Evolutionary conservation across 768 basidiomycete genomes (phyloP).

Genomic region (Lepiota subincarnata): DNA sequence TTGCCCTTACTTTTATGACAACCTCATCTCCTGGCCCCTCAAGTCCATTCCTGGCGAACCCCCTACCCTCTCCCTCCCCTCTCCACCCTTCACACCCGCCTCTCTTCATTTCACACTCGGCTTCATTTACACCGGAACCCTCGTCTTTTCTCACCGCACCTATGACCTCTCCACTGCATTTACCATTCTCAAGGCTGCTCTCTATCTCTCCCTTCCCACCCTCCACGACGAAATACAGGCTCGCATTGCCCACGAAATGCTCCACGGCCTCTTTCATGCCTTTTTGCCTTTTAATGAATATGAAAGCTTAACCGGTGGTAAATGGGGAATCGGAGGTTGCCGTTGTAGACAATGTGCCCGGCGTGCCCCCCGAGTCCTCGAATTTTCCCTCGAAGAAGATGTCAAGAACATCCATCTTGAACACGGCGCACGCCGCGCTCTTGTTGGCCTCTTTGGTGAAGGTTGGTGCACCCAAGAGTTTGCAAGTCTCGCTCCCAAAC

Average conservation of each 20-base stretch:
- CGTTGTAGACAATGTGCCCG: constrained; percentile 80
- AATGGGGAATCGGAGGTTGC: constrained; percentile 83
- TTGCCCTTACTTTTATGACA: constrained; percentile 80
- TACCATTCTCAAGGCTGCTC: constrained; percentile 78
- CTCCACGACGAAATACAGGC: constrained; percentile 80
- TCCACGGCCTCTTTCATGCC: constrained; percentile 85
- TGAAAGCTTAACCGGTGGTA: constrained; percentile 65
- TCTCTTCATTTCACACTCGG: constrained; percentile 92
- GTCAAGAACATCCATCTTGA: constrained; percentile 71
- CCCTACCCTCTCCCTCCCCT: constrained; percentile 68
- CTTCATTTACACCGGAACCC: constrained; percentile 92
- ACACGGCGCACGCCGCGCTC: constrained; percentile 64
- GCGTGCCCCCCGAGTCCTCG: constrained; percentile 77
- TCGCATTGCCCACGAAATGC: constrained; percentile 81
- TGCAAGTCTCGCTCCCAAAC: constrained; percentile 59
- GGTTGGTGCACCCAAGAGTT: constrained; percentile 87
- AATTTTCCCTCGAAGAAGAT: constrained; percentile 74
- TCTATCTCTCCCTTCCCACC: constrained; percentile 70
- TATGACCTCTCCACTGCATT: constrained; percentile 93
- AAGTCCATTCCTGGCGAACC: constrained; percentile 34
- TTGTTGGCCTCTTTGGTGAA: constrained; percentile 83
- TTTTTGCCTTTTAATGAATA: constrained; percentile 78
- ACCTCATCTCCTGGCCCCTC: constrained; percentile 65
- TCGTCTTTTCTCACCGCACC: constrained; percentile 86
- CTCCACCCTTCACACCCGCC: constrained; percentile 92